phyloP scores from a whole-genome alignment of 2,329 filamentous ascomycete genomes.

The Colletotrichum sp. region DNA sequence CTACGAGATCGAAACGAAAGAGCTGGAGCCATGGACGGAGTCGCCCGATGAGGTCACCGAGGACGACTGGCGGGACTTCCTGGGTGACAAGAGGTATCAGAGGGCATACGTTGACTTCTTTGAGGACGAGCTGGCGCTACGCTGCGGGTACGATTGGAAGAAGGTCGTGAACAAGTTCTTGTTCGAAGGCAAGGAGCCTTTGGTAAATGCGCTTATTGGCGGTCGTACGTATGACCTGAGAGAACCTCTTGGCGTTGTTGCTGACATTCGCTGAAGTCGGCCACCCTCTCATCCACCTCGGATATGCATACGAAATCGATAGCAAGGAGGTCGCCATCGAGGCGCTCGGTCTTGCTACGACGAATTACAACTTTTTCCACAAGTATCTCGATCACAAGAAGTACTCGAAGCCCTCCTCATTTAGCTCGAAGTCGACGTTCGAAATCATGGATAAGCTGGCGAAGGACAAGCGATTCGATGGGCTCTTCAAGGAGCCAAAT shows the following conservation, averaged over 20 bases:
- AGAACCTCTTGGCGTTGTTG: background rate
- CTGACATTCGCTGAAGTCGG: constrained; percentile 71
- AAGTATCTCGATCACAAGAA: constrained; percentile 74
- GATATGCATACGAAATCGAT: constrained; percentile 89
- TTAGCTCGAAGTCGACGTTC: constrained; percentile 66
- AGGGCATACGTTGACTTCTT: constrained; percentile 94
- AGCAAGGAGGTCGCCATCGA: constrained; percentile 89
- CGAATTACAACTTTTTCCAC: constrained; percentile 64
- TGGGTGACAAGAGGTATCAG: constrained; percentile 83
- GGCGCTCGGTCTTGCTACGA: constrained; percentile 72
- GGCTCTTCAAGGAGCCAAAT: constrained; percentile 63
- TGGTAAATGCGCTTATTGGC: constrained; percentile 80
- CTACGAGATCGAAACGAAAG: constrained; percentile 77
- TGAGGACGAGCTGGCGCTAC: constrained; percentile 82
- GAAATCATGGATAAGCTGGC: constrained; percentile 75
- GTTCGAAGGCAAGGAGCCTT: constrained; percentile 73
- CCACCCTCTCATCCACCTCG: constrained; percentile 92
- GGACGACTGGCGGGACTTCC: constrained; percentile 84
- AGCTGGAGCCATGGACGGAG: constrained; percentile 80
- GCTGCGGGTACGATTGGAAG: constrained; percentile 83
- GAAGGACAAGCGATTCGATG: constrained; percentile 72
- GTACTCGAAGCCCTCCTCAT: constrained; percentile 69
- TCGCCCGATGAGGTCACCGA: constrained; percentile 84
- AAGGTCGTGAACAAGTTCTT: constrained; percentile 77
- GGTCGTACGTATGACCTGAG: constrained; percentile 67